Base-by-base conservation (phyloP, 768 basidiomycete genomes). In the Coprinellus aureogranulatus region DNA sequence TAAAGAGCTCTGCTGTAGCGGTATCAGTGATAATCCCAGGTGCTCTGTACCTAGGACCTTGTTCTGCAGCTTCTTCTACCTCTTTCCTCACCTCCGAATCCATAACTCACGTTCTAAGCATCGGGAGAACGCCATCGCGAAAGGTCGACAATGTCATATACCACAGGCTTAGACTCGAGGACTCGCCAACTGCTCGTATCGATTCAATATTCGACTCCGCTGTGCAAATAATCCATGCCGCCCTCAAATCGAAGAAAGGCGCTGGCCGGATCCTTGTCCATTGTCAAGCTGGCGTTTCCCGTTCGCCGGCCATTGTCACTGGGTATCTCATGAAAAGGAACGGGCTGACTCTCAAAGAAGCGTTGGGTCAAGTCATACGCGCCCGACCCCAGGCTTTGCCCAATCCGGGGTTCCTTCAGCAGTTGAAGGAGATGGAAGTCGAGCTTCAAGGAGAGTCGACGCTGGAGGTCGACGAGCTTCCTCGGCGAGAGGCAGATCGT, bases 201-300 rank as follows among this genome's bases (percentile, higher is more conserved):
- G 40, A 53, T 6, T 58, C 67, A 8, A 62, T 69, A 47, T 50
- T 60, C 11, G 62, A 69, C n/a, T 49, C 62, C 1, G 75, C 76
- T 11, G 59, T 57, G 45, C 53, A 61, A 5, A 66, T 75, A 27
- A 76, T 76, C 60, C 65, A 73, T 26, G 50, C 51, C 16, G 69
- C 66, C 1, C 50, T 67, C n/a, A 46, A 57, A 14, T 61, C 59
- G 11, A 65, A 59, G 27, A 57, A 68, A 18, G 68, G 65, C 8
- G 62, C 49, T 20, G 73, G 75, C 37, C 69, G 60, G 53, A 72
- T 80, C 34, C 67, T 81, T 5, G 72, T 80, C 0, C 79, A 81
- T 55, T 81, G 79, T 62, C 70, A 68, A 1, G 79, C 77, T 1
- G 79, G 69, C 12, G 71, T 80, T 8, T 80, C 77, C 2, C 75